Base-by-base conservation (phyloP, 2,329 filamentous ascomycete genomes). In the Diplodia intermedia region DNA sequence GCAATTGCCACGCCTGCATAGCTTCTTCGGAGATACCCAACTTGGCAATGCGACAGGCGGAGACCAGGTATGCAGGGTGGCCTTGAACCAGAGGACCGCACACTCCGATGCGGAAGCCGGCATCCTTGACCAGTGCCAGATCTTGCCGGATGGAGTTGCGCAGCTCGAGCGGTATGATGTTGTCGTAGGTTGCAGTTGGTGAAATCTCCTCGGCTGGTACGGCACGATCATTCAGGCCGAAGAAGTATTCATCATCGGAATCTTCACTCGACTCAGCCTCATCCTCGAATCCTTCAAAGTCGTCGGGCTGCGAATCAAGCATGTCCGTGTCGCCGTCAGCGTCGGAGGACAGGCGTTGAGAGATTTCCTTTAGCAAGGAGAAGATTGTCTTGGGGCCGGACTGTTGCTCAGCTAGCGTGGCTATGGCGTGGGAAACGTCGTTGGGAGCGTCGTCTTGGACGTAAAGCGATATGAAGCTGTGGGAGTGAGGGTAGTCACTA, bases 1-100 rank as follows among this genome's bases (percentile, higher is more conserved):
- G 79, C 12, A 97, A 77, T 69, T 90, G 85, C 93, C 93, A 97
- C 1, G 93, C 91, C 73, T 90, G 85, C 78, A 92, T 86, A 0
- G 88, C 89, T 73, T 94, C 91, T 47, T 90, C 85, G 0, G 91
- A 90, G 14, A 97, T 86, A 0, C 86, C 88, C 1, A 97, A 85
- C 72, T 90, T 91, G 4, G 85, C 82, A 36, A 91, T 86, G 4
- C 88, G 88, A 36, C 91, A 86, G 0, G 93, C 92, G 1, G 95
- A 78, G 4, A 88, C 88, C 20, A 95, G 77, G 69, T 86, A 86
- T 65, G 83, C 80, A 31, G 77, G 81, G 69, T 80, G 84, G 12
- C 80, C 79, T 1, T 81, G 75, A 29, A 83, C 76, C 20, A 88
- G 79, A 20, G 84, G 81, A 14, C 83, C 84, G 12, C 91, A 76